phyloP scores from a whole-genome alignment of 148 eudicot species.

The Heliamphora exappendiculata region DNA sequence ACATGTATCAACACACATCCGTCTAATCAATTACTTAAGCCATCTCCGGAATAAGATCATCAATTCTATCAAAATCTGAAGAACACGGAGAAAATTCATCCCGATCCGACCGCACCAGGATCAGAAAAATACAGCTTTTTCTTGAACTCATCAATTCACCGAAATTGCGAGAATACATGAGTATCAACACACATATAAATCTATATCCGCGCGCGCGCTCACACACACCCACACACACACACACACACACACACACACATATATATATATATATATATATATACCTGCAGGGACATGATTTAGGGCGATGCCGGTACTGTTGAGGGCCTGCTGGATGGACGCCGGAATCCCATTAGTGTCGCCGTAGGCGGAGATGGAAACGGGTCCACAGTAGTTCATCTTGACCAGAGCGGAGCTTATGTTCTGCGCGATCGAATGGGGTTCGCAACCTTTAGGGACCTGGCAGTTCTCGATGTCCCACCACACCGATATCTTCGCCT shows the following conservation, averaged over 20 bases:
- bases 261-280: background rate
- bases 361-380: conserved; percentile 53
- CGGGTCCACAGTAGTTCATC: conserved; percentile 52
- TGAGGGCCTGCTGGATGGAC: conserved; percentile 40
- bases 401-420: conserved; percentile 45
- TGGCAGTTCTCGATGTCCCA: conserved; percentile 87
- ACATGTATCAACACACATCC: background rate
- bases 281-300: conserved; percentile 56
- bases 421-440: conserved; percentile 62
- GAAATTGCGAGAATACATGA: background rate
- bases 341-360: conserved; percentile 35
- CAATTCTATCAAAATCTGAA: background rate
- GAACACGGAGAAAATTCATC: background rate
- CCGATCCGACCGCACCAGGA: background rate
- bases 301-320: conserved; percentile 49
- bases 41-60: background rate
- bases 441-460: conserved; percentile 60
- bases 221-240: background rate
- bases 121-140: background rate
- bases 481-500: conserved; percentile 73
- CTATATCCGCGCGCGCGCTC: too few relatives aligned
- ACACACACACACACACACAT: too few relatives aligned
- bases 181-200: background rate
- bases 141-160: background rate
- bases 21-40: background rate